phyloP scores from a whole-genome alignment of 495 filamentous ascomycete genomes.

The Hapsidospora chrysogenum region DNA sequence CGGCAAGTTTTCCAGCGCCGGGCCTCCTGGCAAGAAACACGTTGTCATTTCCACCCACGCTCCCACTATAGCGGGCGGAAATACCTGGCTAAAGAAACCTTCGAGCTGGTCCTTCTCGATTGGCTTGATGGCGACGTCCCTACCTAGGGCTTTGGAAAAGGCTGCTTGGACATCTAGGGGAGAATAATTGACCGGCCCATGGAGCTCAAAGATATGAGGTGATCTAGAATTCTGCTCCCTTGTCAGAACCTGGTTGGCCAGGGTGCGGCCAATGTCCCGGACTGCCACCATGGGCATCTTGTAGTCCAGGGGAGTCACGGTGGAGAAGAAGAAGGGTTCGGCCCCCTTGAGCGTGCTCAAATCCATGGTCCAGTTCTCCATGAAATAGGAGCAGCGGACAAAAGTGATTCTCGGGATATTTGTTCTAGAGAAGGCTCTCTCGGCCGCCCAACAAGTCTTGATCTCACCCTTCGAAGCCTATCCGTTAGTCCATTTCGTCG shows the following conservation, averaged over 20 bases:
- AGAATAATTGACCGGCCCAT: conserved; percentile 5
- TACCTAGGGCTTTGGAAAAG: conserved; percentile 7
- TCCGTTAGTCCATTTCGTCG: no score
- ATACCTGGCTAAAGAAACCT: conserved; percentile 7
- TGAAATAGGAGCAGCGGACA: conserved; percentile 11
- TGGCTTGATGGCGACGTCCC: conserved; percentile 6
- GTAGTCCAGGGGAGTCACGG: conserved; percentile 7
- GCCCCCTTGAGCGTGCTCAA: conserved; percentile 5
- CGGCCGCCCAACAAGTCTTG: conserved; percentile 8
- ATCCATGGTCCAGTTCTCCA: conserved; percentile 10
- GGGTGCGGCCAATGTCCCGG: conserved; percentile 9
- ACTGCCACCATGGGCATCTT: conserved; percentile 8
- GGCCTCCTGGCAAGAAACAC: conserved; percentile 7
- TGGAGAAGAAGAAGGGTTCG: conserved; percentile 8
- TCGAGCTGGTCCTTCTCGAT: conserved; percentile 7
- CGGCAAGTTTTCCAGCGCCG: not conserved
- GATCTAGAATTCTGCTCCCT: conserved; percentile 1
- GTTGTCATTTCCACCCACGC: conserved; percentile 8
- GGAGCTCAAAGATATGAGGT: conserved; percentile 10
- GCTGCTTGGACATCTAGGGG: conserved; percentile 8
- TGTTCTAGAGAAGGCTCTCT: conserved; percentile 4
- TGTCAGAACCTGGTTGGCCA: conserved; percentile 5
- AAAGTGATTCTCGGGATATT: conserved; percentile 8
- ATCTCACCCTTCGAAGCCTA: conserved; percentile 9
- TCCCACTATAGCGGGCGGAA: conserved; percentile 6